These are phyloP conservation scores for Boletus reticuloceps DNA, from an alignment of 768 basidiomycete genomes.

Conservation along the genomic window DNA sequence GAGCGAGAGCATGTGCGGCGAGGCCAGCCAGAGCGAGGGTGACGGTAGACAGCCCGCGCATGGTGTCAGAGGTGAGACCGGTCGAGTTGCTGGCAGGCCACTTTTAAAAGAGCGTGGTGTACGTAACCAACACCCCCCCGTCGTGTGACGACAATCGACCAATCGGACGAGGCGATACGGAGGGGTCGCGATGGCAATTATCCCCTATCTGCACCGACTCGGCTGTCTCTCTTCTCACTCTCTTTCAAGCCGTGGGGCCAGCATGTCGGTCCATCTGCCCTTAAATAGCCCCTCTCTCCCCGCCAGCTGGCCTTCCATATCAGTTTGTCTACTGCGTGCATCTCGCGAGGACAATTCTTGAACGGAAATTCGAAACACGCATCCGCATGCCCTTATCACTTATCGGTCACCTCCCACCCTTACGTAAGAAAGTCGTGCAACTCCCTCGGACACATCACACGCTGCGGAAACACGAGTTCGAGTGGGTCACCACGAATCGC, in stretches of 20 bases:
- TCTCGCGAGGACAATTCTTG: neutral
- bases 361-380: neutral
- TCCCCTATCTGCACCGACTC: conserved; percentile 14
- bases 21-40: conserved; percentile 59
- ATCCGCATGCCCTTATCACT: conserved; percentile 7
- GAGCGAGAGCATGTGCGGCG: conserved; percentile 53
- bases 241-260: neutral
- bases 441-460: too few relatives aligned
- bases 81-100: too few relatives aligned
- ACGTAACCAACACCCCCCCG: conserved; percentile 18
- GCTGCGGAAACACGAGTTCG: too few relatives aligned
- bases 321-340: too few relatives aligned
- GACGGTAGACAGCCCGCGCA: conserved; percentile 67
- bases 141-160: too few relatives aligned
- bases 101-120: conserved; percentile 12
- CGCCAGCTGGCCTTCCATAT: conserved; percentile 4
- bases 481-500: too few relatives aligned
- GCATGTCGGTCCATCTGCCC: neutral
- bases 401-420: too few relatives aligned
- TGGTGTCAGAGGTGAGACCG: conserved; percentile 21
- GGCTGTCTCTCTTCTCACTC: conserved; percentile 2
- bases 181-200: conserved; percentile 11
- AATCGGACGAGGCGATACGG: neutral
- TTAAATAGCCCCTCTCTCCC: neutral
- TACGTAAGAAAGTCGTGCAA: too few relatives aligned